Evolutionary conservation across 2,329 filamentous ascomycete genomes (phyloP).

Genomic region (Exserohilum turcica): DNA sequence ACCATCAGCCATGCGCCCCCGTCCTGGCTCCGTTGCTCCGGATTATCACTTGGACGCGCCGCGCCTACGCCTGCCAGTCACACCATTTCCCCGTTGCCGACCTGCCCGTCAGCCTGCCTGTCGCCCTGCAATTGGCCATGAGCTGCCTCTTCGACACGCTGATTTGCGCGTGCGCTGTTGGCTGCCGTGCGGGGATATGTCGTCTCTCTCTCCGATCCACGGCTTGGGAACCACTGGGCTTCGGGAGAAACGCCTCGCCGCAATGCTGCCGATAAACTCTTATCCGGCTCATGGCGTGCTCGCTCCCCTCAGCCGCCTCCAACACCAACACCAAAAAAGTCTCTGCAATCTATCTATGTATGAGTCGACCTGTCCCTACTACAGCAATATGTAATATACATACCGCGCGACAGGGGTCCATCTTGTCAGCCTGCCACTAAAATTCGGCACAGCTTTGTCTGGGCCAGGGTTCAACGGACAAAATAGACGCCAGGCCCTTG

Average conservation of each 20-base stretch:
- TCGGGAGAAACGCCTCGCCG: neutral
- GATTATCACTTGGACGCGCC: conserved; percentile 24
- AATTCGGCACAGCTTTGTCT: no score
- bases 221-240: neutral
- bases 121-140: neutral
- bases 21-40: conserved; percentile 34
- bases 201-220: neutral
- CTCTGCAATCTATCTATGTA: no score
- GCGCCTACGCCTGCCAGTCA: conserved; percentile 21
- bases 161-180: neutral
- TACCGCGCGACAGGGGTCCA: no score
- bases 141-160: neutral
- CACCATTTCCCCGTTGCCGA: conserved; percentile 13
- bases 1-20: conserved; percentile 15
- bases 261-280: no score
- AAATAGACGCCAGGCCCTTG: no score
- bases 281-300: no score
- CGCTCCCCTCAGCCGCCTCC: no score
- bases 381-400: no score
- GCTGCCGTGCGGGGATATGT: conserved; percentile 7
- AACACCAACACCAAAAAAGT: no score
- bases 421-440: no score
- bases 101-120: conserved; percentile 2
- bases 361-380: no score
- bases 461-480: no score